Percentiles rank a stretch among this genome's conserved stretches.
These are phyloP conservation scores for Hexamita inflata DNA, from an alignment of 208 protist genomes.

Conservation along the genomic window DNA sequence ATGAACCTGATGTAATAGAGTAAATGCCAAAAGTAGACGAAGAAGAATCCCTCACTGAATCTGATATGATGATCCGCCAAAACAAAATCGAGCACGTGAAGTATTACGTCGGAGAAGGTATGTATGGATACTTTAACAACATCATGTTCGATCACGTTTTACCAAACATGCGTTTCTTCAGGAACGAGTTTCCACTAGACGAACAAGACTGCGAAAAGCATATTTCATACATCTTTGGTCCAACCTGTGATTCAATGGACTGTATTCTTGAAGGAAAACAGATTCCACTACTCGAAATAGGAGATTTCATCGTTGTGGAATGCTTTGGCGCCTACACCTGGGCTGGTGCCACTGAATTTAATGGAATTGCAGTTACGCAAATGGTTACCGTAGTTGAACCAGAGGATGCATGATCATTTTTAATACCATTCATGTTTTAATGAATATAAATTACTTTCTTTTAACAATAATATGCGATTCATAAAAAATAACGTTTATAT, in stretches of 20 bases:
- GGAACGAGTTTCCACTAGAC: not conserved
- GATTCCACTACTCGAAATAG: constrained; percentile 53
- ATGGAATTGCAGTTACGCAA: too few species aligned
- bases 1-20: too few species aligned
- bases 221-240: constrained; percentile 50
- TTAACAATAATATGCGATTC: too few species aligned
- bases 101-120: constrained; percentile 62
- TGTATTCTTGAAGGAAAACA: constrained; percentile 34
- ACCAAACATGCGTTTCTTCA: constrained; percentile 25
- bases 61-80: not conserved
- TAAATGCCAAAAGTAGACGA: too few species aligned
- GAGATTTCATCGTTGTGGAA: constrained; percentile 61
- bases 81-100: constrained; percentile 26
- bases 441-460: too few species aligned
- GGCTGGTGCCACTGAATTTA: constrained; percentile 57
- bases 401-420: too few species aligned
- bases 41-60: not conserved
- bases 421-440: too few species aligned
- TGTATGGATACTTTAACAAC: constrained; percentile 66
- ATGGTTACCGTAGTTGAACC: too few species aligned
- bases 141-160: constrained; percentile 58
- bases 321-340: constrained; percentile 68
- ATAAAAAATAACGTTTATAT: too few species aligned
- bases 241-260: constrained; percentile 63
- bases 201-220: not conserved